phyloP scores from a whole-genome alignment of 148 eudicot species.

The Agrostemma githago region DNA sequence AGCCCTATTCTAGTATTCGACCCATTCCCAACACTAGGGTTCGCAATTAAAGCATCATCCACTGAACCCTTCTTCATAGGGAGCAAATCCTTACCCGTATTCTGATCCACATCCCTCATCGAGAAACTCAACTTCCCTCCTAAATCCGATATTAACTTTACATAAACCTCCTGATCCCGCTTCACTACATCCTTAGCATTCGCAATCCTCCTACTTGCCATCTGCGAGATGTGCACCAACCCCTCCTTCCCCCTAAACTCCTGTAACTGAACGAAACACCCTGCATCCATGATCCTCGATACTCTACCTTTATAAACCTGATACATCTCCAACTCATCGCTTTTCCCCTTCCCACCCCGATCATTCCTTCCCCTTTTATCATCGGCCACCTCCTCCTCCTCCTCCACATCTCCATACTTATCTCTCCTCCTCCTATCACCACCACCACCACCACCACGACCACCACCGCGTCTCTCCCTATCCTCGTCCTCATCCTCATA shows the following conservation, averaged over 20 bases:
- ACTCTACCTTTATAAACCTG: conserved; percentile 79
- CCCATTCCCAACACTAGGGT: conserved; percentile 44
- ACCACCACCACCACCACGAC: neutral
- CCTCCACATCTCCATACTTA: conserved; percentile 23
- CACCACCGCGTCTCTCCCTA: conserved; percentile 21
- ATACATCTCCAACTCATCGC: conserved; percentile 56
- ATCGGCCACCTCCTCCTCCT: conserved; percentile 27
- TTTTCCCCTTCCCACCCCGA: conserved; percentile 18
- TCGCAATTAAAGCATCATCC: conserved; percentile 43
- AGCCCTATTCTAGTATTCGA: conserved; percentile 54
- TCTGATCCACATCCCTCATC: conserved; percentile 89
- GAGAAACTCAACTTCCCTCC: conserved; percentile 75
- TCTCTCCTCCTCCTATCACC: conserved; percentile 7
- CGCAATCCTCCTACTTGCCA: conserved; percentile 64
- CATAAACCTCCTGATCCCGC: conserved; percentile 82
- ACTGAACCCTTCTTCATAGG: conserved; percentile 54
- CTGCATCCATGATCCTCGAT: conserved; percentile 69
- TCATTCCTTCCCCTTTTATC: conserved; percentile 30
- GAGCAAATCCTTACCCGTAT: conserved; percentile 68
- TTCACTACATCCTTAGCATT: conserved; percentile 77
- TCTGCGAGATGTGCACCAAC: conserved; percentile 78
- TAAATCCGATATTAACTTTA: conserved; percentile 67
- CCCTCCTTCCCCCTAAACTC: conserved; percentile 83
- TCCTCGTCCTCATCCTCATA: too few species aligned
- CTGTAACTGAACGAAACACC: conserved; percentile 72